phyloP scores from a whole-genome alignment of 257 asterid genomes.

The Craterostigma plantagineum region DNA sequence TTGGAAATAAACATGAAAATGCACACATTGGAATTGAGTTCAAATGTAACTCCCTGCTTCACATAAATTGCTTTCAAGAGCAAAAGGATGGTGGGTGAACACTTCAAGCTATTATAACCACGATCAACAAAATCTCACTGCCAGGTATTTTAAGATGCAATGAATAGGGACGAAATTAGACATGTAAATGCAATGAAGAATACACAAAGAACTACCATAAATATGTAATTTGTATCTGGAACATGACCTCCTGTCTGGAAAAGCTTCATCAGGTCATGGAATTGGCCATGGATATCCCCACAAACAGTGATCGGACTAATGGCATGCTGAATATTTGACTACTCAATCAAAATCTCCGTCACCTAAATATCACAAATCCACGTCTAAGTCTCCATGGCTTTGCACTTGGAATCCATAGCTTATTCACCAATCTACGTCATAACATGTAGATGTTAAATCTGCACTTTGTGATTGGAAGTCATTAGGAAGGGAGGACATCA shows the following conservation, averaged over 20 bases:
- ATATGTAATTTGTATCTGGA: constrained; percentile 91
- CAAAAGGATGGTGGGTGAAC: constrained; percentile 81
- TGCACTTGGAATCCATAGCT: no score
- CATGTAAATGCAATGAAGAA: neutral
- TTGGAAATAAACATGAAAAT: neutral
- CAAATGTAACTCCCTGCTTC: constrained; percentile 1
- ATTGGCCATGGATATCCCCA: constrained; percentile 28
- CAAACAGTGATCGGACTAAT: constrained; percentile 90
- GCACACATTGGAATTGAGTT: neutral
- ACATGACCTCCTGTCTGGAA: constrained; percentile 99
- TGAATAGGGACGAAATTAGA: neutral
- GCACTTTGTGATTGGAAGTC: no score
- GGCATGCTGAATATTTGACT: constrained; percentile 97
- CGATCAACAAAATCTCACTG: constrained; percentile 99
- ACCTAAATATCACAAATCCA: constrained; percentile 35
- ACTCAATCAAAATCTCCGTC: constrained; percentile 93
- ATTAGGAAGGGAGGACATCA: no score
- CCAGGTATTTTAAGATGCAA: constrained; percentile 10
- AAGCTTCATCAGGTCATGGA: constrained; percentile 95
- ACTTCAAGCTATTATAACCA: constrained; percentile 94
- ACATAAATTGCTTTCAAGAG: constrained; percentile 90
- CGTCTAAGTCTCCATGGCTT: no score
- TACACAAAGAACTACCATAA: constrained; percentile 40
- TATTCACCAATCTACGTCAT: no score
- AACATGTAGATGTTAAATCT: no score